Percentiles rank a stretch among this genome's conserved stretches.
Evolutionary conservation across 768 basidiomycete genomes (phyloP).

Genomic region (Termitomyces sp.): DNA sequence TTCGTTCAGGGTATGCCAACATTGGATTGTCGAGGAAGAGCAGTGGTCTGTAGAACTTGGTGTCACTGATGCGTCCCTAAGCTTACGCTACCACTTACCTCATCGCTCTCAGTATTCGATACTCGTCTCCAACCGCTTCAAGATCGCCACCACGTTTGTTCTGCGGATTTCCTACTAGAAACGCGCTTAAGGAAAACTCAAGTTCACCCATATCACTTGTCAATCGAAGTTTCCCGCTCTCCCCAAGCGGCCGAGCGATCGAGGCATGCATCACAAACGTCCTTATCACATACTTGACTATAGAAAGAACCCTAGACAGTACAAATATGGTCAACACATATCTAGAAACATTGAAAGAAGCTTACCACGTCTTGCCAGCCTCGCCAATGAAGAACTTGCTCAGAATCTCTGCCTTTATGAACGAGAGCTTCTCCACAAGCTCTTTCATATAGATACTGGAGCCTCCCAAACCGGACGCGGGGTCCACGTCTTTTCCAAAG

Average conservation of each 20-base stretch:
- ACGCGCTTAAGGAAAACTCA: conserved; percentile 86
- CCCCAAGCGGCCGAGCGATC: conserved; percentile 86
- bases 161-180: conserved; percentile 57
- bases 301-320: conserved; percentile 48
- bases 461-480: conserved; percentile 58
- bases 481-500: conserved; percentile 69
- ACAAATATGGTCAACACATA: neutral
- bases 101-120: conserved; percentile 80
- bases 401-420: conserved; percentile 77
- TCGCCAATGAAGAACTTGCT: conserved; percentile 71
- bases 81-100: conserved; percentile 48
- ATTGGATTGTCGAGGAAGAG: conserved; percentile 82
- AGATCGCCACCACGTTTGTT: conserved; percentile 63
- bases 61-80: conserved; percentile 2
- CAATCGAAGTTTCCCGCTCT: conserved; percentile 90
- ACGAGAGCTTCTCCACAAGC: conserved; percentile 80
- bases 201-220: conserved; percentile 96
- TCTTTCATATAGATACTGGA: conserved; percentile 91
- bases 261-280: conserved; percentile 94
- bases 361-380: conserved; percentile 68
- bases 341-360: neutral
- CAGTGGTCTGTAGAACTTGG: conserved; percentile 55
- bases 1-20: conserved; percentile 63
- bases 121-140: conserved; percentile 82
- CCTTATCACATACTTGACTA: conserved; percentile 77